Evolutionary conservation across 2,329 filamentous ascomycete genomes (phyloP).

Genomic region (Botryotinia calthae): DNA sequence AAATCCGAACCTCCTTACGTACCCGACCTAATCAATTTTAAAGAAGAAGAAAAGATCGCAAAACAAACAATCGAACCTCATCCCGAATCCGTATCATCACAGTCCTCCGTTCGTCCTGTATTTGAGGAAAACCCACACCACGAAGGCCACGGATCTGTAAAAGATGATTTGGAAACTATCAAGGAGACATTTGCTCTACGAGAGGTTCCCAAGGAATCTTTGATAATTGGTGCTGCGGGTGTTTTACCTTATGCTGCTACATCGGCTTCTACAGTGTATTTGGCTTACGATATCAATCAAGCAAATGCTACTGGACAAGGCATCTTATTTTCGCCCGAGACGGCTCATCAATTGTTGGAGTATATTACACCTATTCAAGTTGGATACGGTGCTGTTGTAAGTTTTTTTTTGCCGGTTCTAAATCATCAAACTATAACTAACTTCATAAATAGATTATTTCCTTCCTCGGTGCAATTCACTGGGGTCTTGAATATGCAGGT

Average conservation of each 20-base stretch:
- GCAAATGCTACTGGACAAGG: slow-evolving; percentile 58
- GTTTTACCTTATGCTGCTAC: slow-evolving; percentile 84
- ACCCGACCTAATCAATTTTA: slow-evolving; percentile 47
- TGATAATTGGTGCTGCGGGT: slow-evolving; percentile 70
- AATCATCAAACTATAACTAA: slow-evolving; percentile 18
- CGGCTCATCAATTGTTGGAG: slow-evolving; percentile 68
- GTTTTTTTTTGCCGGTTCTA: slow-evolving; percentile 37
- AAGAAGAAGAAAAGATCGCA: slow-evolving; percentile 54
- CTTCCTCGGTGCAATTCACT: slow-evolving; percentile 91
- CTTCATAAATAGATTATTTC: slow-evolving; percentile 67
- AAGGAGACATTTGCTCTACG: slow-evolving; percentile 66
- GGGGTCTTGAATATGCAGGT: slow-evolving; percentile 81
- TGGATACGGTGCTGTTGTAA: slow-evolving; percentile 81
- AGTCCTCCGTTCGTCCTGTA: slow-evolving; percentile 54
- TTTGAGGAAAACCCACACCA: slow-evolving; percentile 42
- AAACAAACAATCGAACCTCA: slow-evolving; percentile 56
- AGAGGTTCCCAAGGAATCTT: slow-evolving; percentile 64
- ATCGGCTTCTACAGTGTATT: slow-evolving; percentile 76
- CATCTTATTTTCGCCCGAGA: slow-evolving; percentile 64
- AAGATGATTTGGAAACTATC: slow-evolving; percentile 59
- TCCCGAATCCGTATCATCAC: slow-evolving; percentile 58
- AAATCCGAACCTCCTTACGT: slow-evolving; percentile 34
- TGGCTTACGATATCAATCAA: slow-evolving; percentile 79
- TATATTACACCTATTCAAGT: slow-evolving; percentile 84
- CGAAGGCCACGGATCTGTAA: slow-evolving; percentile 50